Evolutionary conservation across 2,329 filamentous ascomycete genomes (phyloP).

Genomic region (Aspergillus persii): DNA sequence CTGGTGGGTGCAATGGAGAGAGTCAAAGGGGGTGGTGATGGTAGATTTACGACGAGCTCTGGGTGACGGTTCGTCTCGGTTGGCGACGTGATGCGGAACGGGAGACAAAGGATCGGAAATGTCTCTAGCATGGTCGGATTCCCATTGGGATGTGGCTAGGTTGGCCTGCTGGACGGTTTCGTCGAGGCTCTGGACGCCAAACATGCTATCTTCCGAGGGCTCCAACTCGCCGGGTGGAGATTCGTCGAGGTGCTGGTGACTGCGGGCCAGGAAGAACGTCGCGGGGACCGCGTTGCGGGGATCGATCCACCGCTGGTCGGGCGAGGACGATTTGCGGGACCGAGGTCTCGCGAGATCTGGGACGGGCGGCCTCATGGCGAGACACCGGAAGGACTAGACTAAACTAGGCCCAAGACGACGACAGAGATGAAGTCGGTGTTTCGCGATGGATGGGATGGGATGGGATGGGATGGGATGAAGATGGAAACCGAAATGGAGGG

Average conservation of each 20-base stretch:
- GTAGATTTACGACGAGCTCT: conserved; percentile 31
- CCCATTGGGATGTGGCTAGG: conserved; percentile 9
- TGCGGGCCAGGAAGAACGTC: conserved; percentile 60
- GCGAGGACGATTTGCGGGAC: conserved; percentile 37
- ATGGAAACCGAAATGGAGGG: neutral
- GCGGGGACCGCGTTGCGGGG: conserved; percentile 47
- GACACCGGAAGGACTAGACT: neutral
- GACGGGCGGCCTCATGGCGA: conserved; percentile 39
- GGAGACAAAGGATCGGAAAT: neutral
- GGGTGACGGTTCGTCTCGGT: neutral
- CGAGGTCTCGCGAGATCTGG: conserved; percentile 32
- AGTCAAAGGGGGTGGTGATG: conserved; percentile 27
- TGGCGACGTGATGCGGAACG: neutral
- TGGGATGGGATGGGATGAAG: no score
- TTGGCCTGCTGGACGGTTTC: conserved; percentile 49
- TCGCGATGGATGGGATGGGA: no score
- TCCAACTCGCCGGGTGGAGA: conserved; percentile 28
- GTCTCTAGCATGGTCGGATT: conserved; percentile 2
- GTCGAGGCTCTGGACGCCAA: conserved; percentile 57
- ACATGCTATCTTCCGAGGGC: conserved; percentile 46
- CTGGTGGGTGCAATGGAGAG: conserved; percentile 12
- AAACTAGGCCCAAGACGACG: no score
- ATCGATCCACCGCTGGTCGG: conserved; percentile 35
- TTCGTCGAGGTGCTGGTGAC: conserved; percentile 44
- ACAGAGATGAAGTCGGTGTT: no score